Conservation (phyloP, 306 rosid genomes). For the Trifolium fragiferum region DNA sequence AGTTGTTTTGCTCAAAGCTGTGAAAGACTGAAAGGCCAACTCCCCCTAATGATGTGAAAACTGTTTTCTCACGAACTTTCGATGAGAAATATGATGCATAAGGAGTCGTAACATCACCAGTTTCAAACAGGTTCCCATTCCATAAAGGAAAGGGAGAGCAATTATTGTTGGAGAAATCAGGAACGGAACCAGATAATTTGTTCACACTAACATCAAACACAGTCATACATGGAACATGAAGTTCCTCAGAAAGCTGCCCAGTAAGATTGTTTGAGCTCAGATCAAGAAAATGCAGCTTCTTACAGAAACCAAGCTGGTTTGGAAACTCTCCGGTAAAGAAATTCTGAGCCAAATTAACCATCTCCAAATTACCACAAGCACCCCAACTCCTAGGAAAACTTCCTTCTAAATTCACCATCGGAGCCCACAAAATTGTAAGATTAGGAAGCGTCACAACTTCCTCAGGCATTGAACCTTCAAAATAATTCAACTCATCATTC, state of each 20-base stretch:
- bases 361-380: slow-evolving; percentile 68
- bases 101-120: slow-evolving; percentile 32
- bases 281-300: slow-evolving; percentile 72
- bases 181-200: slow-evolving; percentile 66
- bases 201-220: slow-evolving; percentile 83
- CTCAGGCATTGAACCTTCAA: slow-evolving; percentile 72
- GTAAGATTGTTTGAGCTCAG: slow-evolving; percentile 68
- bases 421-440: slow-evolving; percentile 83
- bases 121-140: slow-evolving; percentile 42
- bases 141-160: slow-evolving; percentile 50
- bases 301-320: slow-evolving; percentile 57
- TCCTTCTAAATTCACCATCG: slow-evolving; percentile 76
- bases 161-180: slow-evolving; percentile 43
- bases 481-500: slow-evolving; percentile 73
- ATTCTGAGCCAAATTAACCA: slow-evolving; percentile 82
- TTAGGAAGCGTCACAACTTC: slow-evolving; percentile 67
- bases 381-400: slow-evolving; percentile 67
- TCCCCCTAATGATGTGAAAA: slow-evolving; percentile 40
- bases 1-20: slow-evolving; percentile 75
- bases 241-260: slow-evolving; percentile 61
- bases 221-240: slow-evolving; percentile 76
- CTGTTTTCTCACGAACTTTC: slow-evolving; percentile 45
- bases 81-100: slow-evolving; percentile 61
- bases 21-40: slow-evolving; percentile 57
- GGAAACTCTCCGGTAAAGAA: slow-evolving; percentile 68